Conservation (phyloP, 2,329 filamentous ascomycete genomes). For the Emericellopsis atlantica region DNA sequence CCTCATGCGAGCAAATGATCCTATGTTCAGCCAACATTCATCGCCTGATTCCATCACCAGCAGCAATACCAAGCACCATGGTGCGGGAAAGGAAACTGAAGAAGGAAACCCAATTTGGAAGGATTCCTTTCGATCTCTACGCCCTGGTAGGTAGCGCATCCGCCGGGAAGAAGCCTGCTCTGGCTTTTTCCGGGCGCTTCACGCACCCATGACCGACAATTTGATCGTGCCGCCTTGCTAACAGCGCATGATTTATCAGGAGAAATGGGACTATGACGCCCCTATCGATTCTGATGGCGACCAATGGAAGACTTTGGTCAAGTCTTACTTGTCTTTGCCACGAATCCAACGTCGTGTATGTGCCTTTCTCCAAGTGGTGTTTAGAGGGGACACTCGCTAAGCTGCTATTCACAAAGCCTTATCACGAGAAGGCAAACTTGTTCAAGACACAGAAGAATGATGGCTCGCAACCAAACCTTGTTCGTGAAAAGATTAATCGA, state of each 20-base stretch:
- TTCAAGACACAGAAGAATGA: background rate
- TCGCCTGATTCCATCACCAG: too few species aligned
- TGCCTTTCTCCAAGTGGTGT: too few species aligned
- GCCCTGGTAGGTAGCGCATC: background rate
- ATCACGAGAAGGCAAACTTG: background rate
- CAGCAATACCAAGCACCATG: background rate
- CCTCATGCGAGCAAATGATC: too few species aligned
- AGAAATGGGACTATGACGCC: background rate
- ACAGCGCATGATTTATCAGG: too few species aligned
- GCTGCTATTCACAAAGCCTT: background rate
- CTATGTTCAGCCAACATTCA: too few species aligned
- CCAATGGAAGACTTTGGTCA: background rate
- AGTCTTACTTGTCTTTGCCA: background rate
- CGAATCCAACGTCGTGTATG: background rate
- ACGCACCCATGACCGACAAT: background rate
- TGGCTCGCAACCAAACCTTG: background rate
- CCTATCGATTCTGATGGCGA: background rate
- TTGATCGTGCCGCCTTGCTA: background rate
- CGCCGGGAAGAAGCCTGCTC: too few species aligned
- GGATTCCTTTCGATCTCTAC: background rate
- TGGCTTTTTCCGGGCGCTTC: background rate
- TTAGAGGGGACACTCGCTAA: too few species aligned
- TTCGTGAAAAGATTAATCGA: background rate
- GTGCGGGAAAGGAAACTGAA: background rate
- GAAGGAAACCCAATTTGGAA: background rate